These are phyloP conservation scores for Massariosphaeria phaeospora DNA, from an alignment of 495 filamentous ascomycete species.

Conservation along the genomic window DNA sequence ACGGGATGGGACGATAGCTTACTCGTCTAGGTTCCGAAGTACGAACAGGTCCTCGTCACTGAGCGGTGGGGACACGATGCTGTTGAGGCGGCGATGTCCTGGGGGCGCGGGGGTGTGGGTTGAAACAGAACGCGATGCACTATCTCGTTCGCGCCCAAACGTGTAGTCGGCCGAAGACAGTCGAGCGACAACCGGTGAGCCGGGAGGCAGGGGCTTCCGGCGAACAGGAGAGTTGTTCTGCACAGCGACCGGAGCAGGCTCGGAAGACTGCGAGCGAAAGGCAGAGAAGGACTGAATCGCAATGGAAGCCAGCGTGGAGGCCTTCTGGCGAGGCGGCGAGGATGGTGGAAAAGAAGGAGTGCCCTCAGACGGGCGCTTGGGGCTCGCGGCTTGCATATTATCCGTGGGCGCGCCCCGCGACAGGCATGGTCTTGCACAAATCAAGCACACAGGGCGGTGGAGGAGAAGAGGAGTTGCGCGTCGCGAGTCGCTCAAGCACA, in stretches of 20 bases:
- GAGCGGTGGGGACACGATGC: constrained; percentile 16
- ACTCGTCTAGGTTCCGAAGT: constrained; percentile 36
- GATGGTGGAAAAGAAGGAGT: background rate
- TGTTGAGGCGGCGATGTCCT: constrained; percentile 9
- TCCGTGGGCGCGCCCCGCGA: constrained; percentile 2
- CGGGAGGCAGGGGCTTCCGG: constrained; percentile 34
- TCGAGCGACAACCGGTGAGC: constrained; percentile 30
- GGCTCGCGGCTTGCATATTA: constrained; percentile 28
- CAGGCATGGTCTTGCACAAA: constrained; percentile 32
- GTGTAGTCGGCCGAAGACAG: constrained; percentile 28
- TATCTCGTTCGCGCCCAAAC: background rate
- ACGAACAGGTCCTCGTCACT: constrained; percentile 26
- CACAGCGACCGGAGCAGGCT: too few species aligned
- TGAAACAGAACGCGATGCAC: constrained; percentile 14
- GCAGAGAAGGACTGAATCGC: constrained; percentile 37
- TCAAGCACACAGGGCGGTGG: constrained; percentile 16
- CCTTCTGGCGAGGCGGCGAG: constrained; percentile 22
- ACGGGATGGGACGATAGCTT: constrained; percentile 6
- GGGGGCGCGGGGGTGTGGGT: constrained; percentile 23
- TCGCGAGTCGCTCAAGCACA: background rate
- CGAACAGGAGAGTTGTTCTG: constrained; percentile 36
- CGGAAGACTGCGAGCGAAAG: constrained; percentile 36
- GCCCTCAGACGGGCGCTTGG: constrained; percentile 16
- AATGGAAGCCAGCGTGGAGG: constrained; percentile 34
- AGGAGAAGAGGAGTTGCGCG: constrained; percentile 10